Evolutionary conservation across 2,329 filamentous ascomycete genomes (phyloP).

Genomic region (Graphilbum ipis-grandicollis): DNA sequence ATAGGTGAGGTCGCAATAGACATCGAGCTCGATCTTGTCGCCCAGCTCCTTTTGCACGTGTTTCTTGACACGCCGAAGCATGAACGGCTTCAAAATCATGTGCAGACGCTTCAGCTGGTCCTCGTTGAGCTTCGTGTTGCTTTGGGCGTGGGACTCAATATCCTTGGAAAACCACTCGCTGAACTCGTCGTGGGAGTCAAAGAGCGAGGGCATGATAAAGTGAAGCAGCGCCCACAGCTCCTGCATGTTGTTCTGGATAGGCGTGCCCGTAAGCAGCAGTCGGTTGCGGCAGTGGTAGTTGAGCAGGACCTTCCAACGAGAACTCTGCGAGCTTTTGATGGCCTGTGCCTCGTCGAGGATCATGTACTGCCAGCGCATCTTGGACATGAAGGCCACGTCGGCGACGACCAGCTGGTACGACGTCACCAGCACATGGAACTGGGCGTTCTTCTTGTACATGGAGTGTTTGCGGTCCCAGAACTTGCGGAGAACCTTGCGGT

Average conservation of each 20-base stretch:
- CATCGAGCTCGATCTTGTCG: conserved; percentile 93
- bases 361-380: conserved; percentile 99
- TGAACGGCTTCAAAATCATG: conserved; percentile 98
- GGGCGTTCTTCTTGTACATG: conserved; percentile 81
- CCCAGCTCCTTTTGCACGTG: conserved; percentile 97
- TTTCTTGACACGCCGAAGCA: conserved; percentile 98
- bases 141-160: conserved; percentile 95
- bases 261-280: conserved; percentile 83
- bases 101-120: conserved; percentile 92
- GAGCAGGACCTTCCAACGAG: conserved; percentile 88
- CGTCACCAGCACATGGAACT: conserved; percentile 91
- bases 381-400: conserved; percentile 94
- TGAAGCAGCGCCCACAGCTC: conserved; percentile 94
- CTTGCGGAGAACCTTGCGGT: conserved; percentile 90
- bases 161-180: conserved; percentile 91
- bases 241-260: conserved; percentile 99
- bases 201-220: conserved; percentile 99
- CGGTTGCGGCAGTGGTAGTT: conserved; percentile 93
- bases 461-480: conserved; percentile 98
- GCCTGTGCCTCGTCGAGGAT: conserved; percentile 96
- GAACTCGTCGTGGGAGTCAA: conserved; percentile 86
- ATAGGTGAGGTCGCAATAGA: conserved; percentile 95
- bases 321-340: conserved; percentile 95
- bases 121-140: conserved; percentile 98
- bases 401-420: conserved; percentile 96